Percentiles rank a stretch among this genome's conserved stretches.
These are phyloP conservation scores for Dalbergia cochinchinensis DNA, from an alignment of 306 rosid genomes.

Conservation along the genomic window DNA sequence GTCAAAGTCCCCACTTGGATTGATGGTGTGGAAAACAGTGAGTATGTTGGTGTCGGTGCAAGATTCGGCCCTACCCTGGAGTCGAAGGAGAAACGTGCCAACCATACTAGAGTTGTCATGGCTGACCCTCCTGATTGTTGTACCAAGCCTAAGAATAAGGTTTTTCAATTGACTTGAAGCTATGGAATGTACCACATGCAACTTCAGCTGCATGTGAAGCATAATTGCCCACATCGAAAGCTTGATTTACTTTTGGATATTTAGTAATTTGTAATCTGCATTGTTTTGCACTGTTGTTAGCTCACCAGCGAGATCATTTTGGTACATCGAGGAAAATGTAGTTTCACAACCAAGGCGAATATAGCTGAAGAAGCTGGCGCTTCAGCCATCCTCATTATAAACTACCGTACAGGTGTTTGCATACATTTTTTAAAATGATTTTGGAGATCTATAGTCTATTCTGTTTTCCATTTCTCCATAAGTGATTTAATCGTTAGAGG, in stretches of 20 bases:
- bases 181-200: conserved; percentile 25
- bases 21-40: conserved; percentile 64
- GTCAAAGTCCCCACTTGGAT: conserved; percentile 94
- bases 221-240: conserved; percentile 36
- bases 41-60: conserved; percentile 97
- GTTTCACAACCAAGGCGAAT: conserved; percentile 95
- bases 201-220: conserved; percentile 26
- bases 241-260: conserved; percentile 24
- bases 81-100: conserved; percentile 91
- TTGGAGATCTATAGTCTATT: conserved; percentile 27
- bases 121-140: conserved; percentile 99
- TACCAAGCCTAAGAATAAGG: conserved; percentile 67
- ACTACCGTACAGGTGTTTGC: conserved; percentile 74
- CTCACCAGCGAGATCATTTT: conserved; percentile 79
- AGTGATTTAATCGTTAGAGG: not conserved
- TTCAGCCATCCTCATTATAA: conserved; percentile 93
- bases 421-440: conserved; percentile 27
- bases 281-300: conserved; percentile 65
- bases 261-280: conserved; percentile 47
- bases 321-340: conserved; percentile 95
- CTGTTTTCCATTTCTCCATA: conserved; percentile 18
- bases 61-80: conserved; percentile 92
- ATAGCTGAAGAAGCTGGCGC: conserved; percentile 83
- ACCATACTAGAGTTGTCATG: conserved; percentile 82
- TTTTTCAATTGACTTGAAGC: conserved; percentile 44